These are phyloP conservation scores for Kodamaea lidongshanica DNA, from an alignment of 805 yeast species.

Conservation along the genomic window DNA sequence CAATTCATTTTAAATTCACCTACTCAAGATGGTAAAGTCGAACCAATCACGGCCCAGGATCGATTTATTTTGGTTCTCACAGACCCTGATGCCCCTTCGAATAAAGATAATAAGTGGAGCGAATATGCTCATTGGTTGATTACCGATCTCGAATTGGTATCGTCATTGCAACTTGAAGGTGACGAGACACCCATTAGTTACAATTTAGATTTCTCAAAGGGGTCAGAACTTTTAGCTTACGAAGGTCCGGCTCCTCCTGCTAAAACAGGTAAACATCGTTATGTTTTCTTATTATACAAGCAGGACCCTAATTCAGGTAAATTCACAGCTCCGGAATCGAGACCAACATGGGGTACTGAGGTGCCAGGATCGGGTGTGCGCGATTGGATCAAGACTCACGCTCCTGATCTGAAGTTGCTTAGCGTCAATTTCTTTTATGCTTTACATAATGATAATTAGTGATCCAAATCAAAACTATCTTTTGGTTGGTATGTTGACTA, in stretches of 20 bases:
- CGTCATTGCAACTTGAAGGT: conserved; percentile 25
- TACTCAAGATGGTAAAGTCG: conserved; percentile 36
- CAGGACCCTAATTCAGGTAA: conserved; percentile 44
- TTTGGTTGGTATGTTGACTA: neutral
- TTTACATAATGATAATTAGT: conserved; percentile 39
- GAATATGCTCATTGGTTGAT: conserved; percentile 76
- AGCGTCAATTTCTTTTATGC: conserved; percentile 83
- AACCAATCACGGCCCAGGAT: conserved; percentile 36
- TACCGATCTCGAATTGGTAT: conserved; percentile 43
- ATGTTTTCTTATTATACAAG: conserved; percentile 69
- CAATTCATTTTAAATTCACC: conserved; percentile 57
- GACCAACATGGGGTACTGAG: conserved; percentile 86
- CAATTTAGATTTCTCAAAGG: conserved; percentile 29
- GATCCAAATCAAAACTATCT: neutral
- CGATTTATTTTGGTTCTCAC: conserved; percentile 72
- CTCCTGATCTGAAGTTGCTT: conserved; percentile 50
- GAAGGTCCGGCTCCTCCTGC: conserved; percentile 88
- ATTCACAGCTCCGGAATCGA: conserved; percentile 41
- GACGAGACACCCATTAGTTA: conserved; percentile 20
- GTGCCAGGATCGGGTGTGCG: conserved; percentile 70
- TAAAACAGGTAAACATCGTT: conserved; percentile 81
- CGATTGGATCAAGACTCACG: conserved; percentile 63
- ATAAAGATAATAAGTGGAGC: conserved; percentile 78
- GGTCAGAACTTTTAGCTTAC: conserved; percentile 48
- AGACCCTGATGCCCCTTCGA: conserved; percentile 92